phyloP scores from a whole-genome alignment of 179 eudicot genomes.

The Beta lomatogona region DNA sequence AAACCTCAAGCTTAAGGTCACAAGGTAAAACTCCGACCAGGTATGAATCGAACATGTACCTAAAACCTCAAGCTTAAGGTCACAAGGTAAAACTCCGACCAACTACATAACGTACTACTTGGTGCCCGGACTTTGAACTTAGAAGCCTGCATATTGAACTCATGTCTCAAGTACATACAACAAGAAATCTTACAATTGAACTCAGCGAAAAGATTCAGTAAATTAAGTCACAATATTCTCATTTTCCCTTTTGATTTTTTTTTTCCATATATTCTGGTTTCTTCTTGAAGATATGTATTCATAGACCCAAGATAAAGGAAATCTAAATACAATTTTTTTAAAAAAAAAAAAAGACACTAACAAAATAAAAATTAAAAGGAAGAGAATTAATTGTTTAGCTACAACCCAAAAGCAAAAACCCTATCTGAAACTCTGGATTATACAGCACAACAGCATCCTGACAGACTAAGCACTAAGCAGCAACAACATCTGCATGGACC shows the following conservation, averaged over 20 bases:
- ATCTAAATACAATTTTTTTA: neutral
- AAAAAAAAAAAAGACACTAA: neutral
- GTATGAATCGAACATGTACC: no score
- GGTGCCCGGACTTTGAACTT: neutral
- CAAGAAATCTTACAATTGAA: neutral
- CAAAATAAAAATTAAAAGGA: neutral
- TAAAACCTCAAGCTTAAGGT: no score
- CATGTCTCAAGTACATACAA: neutral
- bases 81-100: no score
- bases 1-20: no score
- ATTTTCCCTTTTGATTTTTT: neutral
- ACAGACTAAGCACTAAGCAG: conserved; percentile 8
- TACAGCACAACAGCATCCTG: conserved; percentile 15
- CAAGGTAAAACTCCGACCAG: no score
- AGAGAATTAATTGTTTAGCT: neutral
- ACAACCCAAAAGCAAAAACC: conserved; percentile 14
- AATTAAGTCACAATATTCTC: conserved; percentile 10
- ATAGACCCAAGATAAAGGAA: conserved; percentile 16
- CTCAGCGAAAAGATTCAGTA: conserved; percentile 3
- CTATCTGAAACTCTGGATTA: conserved; percentile 23
- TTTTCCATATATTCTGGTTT: neutral
- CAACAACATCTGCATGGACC: conserved; percentile 22
- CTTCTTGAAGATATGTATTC: conserved; percentile 17
- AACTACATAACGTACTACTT: no score
- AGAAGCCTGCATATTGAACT: neutral